Evolutionary conservation across 2,329 filamentous ascomycete genomes (phyloP), one percentile per base, ranked within the genome.

Genomic region (Xylaria sp.): DNA sequence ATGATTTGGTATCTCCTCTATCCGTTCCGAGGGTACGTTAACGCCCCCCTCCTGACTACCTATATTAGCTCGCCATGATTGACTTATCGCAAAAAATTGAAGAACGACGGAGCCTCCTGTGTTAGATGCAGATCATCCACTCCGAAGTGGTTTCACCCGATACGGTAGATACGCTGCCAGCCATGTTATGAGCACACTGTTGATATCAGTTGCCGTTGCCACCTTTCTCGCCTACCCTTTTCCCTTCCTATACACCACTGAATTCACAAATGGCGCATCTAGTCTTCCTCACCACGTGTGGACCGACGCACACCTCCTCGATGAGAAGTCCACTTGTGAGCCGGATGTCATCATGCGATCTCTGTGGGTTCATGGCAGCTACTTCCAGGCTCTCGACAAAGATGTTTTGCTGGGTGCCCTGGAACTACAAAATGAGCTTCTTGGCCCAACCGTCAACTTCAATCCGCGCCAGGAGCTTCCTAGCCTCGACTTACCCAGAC

Each of bases 1-100:
- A 84, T 90, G 87, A 87, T 90, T 76, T 90, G 87, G 87, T 90
- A 89, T 77, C 76, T 92, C 55, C 77, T 92, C 66, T 91, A 89
- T 76, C 88, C 88, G 70, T 79, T 92, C 67, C 82, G 89, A 82
- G 87, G 89, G 88, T 90, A 76, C 74, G 87, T 81, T 50, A 46
- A 53, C 18, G 19, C 44, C 23, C 44, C 49, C 61, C 39, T 57
- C 46, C 37, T 18, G 19, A 39, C 39, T 55, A 9, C 11, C 34
- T 53, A 19, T 30, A 30, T 5, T 30, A 52, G 23, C 47, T 42
- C 23, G 35, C 44, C 39, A 19, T 59, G 58, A 60, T 66, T 67
- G 62, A 70, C 66, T 59, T 52, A 52, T 53, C 46, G 57, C 59
- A 54, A 30, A 30, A 30, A 30, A 30, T 30, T 59, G 56, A 69